Percentiles rank a stretch among this genome's conserved stretches.
Conservation (phyloP, 257 asterid species). For the Datura wrightii region DNA sequence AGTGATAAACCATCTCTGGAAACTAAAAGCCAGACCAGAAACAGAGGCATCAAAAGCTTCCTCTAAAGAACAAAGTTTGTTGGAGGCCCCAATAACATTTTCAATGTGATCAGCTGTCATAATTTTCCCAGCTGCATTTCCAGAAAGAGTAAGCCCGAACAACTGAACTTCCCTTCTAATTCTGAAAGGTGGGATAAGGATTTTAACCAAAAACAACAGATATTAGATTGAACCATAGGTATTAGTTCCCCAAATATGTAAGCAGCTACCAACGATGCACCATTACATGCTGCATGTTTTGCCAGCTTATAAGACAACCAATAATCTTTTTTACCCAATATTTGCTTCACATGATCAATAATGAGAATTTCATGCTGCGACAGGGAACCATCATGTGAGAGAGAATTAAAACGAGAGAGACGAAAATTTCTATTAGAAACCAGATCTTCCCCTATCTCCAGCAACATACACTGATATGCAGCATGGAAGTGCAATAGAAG, state of each 20-base stretch:
- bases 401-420: conserved; percentile 38
- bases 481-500: conserved; percentile 58
- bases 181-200: conserved; percentile 62
- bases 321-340: conserved; percentile 52
- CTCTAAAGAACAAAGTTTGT: conserved; percentile 49
- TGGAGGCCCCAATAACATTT: conserved; percentile 52
- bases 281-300: conserved; percentile 72
- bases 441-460: conserved; percentile 39
- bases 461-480: conserved; percentile 40
- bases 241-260: conserved; percentile 69
- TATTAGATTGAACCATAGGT: conserved; percentile 54
- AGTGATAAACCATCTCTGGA: conserved; percentile 78
- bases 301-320: conserved; percentile 82
- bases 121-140: conserved; percentile 37
- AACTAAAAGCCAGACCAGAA: conserved; percentile 45
- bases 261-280: conserved; percentile 81
- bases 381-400: conserved; percentile 41
- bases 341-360: conserved; percentile 52
- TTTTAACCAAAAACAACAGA: conserved; percentile 68
- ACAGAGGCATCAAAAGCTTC: conserved; percentile 56
- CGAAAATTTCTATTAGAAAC: conserved; percentile 30
- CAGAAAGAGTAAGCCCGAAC: conserved; percentile 35
- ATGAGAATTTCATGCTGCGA: conserved; percentile 49
- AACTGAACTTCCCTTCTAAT: conserved; percentile 64
- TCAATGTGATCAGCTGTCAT: conserved; percentile 40